phyloP scores from a whole-genome alignment of 306 rosid genomes.

The Acacia crassicarpa region DNA sequence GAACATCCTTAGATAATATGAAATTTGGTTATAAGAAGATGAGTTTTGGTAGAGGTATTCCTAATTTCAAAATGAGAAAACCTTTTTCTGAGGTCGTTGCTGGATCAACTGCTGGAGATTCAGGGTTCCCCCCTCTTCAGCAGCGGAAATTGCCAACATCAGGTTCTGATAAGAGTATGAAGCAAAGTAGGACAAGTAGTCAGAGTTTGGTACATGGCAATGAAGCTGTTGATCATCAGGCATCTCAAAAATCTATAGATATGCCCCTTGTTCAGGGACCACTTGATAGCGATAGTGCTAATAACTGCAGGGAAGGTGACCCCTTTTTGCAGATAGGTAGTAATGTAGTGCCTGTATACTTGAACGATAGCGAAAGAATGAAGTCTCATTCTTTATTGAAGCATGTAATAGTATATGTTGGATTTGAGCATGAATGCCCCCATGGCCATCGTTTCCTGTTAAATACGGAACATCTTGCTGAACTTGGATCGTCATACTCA shows the following conservation, averaged over 20 bases:
- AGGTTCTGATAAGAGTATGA: conserved; percentile 57
- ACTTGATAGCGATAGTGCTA: conserved; percentile 35
- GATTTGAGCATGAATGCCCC: conserved; percentile 95
- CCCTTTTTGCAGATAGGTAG: conserved; percentile 73
- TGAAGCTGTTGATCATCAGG: conserved; percentile 40
- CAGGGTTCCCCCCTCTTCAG: conserved; percentile 87
- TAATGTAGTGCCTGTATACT: conserved; percentile 67
- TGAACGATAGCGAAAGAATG: conserved; percentile 53
- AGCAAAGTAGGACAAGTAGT: conserved; percentile 54
- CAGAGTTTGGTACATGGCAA: conserved; percentile 43
- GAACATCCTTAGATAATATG: conserved; percentile 42
- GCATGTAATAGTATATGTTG: conserved; percentile 63
- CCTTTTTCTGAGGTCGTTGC: conserved; percentile 98
- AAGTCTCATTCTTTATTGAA: conserved; percentile 44
- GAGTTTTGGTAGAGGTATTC: conserved; percentile 70
- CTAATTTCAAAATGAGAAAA: conserved; percentile 73
- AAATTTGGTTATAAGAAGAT: conserved; percentile 56
- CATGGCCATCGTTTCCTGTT: conserved; percentile 90
- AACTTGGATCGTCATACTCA: conserved; percentile 63
- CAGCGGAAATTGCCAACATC: conserved; percentile 55
- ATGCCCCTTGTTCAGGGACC: conserved; percentile 40
- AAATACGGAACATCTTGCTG: conserved; percentile 69
- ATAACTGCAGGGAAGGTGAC: conserved; percentile 41
- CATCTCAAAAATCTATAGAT: conserved; percentile 51
- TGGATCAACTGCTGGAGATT: conserved; percentile 66